These are phyloP conservation scores for Staphylotrichum longicolle DNA, from an alignment of 495 filamentous ascomycete species.

Conservation along the genomic window DNA sequence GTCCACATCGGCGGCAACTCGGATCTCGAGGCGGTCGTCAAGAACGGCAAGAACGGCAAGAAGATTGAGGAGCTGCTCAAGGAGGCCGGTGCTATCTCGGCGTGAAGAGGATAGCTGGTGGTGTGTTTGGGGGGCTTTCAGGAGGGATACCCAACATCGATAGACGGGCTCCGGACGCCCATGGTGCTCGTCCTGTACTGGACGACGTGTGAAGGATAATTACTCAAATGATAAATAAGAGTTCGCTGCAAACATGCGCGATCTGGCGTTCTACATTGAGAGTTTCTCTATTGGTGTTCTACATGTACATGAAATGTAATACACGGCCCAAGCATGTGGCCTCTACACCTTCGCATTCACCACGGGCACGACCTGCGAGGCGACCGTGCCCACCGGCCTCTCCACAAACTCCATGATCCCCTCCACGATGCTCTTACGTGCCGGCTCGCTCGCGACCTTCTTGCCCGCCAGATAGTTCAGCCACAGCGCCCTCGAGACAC, in stretches of 20 bases:
- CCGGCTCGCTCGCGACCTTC: constrained; percentile 79
- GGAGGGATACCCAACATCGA: constrained; percentile 12
- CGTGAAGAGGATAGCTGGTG: background rate
- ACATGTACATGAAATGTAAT: background rate
- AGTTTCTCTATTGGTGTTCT: no score
- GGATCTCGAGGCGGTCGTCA: constrained; percentile 67
- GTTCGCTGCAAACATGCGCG: no score
- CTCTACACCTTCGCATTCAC: background rate
- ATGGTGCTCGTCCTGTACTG: background rate
- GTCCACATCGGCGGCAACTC: constrained; percentile 97
- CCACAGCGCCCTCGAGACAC: constrained; percentile 80
- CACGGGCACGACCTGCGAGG: constrained; percentile 58
- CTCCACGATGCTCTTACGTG: constrained; percentile 77
- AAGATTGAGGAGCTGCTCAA: constrained; percentile 40
- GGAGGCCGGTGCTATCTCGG: constrained; percentile 40
- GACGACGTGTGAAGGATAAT: background rate
- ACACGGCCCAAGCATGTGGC: background rate
- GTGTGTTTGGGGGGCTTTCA: background rate
- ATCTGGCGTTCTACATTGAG: no score
- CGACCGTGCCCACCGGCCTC: constrained; percentile 82
- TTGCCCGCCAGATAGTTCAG: constrained; percentile 84
- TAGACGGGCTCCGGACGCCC: background rate
- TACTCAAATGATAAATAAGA: background rate
- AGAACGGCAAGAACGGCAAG: constrained; percentile 39
- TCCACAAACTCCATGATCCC: constrained; percentile 86